Conservation (phyloP, 768 basidiomycete species). For the Pholiota molesta region DNA sequence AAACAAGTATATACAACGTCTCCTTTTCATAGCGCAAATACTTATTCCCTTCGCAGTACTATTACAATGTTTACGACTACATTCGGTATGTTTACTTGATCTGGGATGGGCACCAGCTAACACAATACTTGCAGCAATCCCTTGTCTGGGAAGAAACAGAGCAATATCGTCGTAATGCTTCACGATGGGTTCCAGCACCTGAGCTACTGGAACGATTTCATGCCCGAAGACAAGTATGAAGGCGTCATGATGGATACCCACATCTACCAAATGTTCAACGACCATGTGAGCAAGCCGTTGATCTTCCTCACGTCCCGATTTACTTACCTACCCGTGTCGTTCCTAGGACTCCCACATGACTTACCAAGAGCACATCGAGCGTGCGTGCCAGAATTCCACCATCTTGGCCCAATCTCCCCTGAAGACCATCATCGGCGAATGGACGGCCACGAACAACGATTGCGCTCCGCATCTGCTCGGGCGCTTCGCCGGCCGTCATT, state of each 20-base stretch:
- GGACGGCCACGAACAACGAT: constrained; percentile 76
- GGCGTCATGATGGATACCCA: constrained; percentile 83
- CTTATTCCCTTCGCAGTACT: constrained; percentile 47
- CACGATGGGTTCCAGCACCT: constrained; percentile 80
- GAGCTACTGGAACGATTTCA: constrained; percentile 68
- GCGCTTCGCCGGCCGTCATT: constrained; percentile 68
- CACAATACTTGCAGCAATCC: constrained; percentile 31
- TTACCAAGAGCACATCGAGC: constrained; percentile 54
- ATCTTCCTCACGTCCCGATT: background rate
- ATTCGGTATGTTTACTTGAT: constrained; percentile 51
- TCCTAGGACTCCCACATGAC: constrained; percentile 38
- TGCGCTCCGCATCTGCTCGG: constrained; percentile 84
- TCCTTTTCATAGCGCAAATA: background rate
- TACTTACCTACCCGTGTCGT: background rate
- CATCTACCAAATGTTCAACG: constrained; percentile 74
- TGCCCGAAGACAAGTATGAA: constrained; percentile 48
- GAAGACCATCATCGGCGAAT: constrained; percentile 88
- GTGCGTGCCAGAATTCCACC: constrained; percentile 51
- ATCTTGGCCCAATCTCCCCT: constrained; percentile 57
- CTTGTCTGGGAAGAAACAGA: constrained; percentile 38
- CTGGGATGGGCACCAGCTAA: background rate
- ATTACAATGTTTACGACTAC: constrained; percentile 69
- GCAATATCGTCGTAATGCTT: constrained; percentile 66
- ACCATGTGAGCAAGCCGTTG: constrained; percentile 40
- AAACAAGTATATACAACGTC: constrained; percentile 33